Percentiles rank a stretch among this genome's conserved stretches.
Conservation (phyloP, 2,329 filamentous ascomycete species). For the Calonectria leucothoes region DNA sequence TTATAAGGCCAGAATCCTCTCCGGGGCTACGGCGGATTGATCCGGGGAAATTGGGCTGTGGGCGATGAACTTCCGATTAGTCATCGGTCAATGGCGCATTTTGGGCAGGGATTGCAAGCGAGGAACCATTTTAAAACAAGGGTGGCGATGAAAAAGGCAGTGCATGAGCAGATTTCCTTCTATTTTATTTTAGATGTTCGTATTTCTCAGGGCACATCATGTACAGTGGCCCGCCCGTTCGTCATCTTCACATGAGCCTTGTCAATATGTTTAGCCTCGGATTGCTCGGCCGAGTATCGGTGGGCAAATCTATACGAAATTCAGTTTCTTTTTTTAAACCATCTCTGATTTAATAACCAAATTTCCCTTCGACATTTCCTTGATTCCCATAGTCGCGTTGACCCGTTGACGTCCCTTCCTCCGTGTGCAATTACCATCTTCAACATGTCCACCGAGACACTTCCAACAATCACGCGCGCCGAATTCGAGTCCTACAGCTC, state of each 20-base stretch:
- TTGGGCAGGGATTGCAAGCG: not conserved
- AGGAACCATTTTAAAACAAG: not conserved
- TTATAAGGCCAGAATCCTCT: not conserved
- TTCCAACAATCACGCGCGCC: constrained; percentile 84
- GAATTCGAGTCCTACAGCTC: constrained; percentile 87
- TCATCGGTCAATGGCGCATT: not conserved
- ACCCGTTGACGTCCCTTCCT: not conserved
- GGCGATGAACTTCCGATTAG: not conserved
- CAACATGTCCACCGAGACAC: constrained; percentile 80
- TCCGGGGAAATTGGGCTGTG: not conserved
- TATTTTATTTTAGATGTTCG: not conserved
- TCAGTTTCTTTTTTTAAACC: not conserved
- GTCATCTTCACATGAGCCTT: not conserved
- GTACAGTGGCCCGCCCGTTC: not conserved
- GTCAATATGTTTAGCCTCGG: not conserved
- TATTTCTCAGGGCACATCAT: not conserved
- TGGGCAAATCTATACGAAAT: not conserved
- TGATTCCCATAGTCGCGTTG: not conserved
- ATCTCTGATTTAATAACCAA: not conserved
- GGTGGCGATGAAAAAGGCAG: not conserved
- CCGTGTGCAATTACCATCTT: not conserved
- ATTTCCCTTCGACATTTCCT: not conserved
- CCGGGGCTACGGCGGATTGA: not conserved
- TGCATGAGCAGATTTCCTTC: not conserved
- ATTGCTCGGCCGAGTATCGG: not conserved